Conservation (phyloP, 2,329 filamentous ascomycete species). For the Fusarium tanahbumbuense region DNA sequence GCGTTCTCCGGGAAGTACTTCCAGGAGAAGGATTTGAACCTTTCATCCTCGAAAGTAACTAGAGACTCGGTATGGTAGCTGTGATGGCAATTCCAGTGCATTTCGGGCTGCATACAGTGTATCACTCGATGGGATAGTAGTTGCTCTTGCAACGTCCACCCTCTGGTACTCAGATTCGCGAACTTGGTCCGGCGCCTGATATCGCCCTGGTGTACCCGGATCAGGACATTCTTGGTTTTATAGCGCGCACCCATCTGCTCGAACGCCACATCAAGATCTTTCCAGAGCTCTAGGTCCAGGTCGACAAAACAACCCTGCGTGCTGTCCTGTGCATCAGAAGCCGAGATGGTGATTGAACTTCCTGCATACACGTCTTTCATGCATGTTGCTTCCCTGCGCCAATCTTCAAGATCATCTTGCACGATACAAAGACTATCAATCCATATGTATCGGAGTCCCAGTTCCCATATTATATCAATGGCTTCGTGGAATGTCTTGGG, state of each 20-base stretch:
- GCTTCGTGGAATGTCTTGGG: slow-evolving; percentile 17
- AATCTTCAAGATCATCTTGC: slow-evolving; percentile 28
- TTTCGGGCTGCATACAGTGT: slow-evolving; percentile 18
- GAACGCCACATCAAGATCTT: neutral
- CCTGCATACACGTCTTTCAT: slow-evolving; percentile 10
- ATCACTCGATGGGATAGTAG: slow-evolving; percentile 9
- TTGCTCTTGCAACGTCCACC: slow-evolving; percentile 12
- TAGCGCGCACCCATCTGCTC: neutral
- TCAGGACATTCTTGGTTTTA: neutral
- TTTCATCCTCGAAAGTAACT: neutral
- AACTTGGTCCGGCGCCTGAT: neutral
- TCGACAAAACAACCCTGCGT: slow-evolving; percentile 4
- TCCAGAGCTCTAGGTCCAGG: neutral
- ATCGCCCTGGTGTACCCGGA: neutral
- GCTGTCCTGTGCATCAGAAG: slow-evolving; percentile 9
- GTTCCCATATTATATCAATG: neutral
- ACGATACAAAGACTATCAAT: slow-evolving; percentile 33
- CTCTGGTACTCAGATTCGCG: slow-evolving; percentile 7
- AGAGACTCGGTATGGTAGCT: slow-evolving; percentile 8
- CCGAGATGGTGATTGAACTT: slow-evolving; percentile 15
- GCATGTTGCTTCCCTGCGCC: neutral
- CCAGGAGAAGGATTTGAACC: neutral
- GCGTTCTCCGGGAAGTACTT: neutral
- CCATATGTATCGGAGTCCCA: slow-evolving; percentile 30
- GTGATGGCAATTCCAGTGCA: slow-evolving; percentile 15